These are phyloP conservation scores for Phenoliferia sp. DNA, from an alignment of 1,284 basidiomycete species.

Conservation along the genomic window DNA sequence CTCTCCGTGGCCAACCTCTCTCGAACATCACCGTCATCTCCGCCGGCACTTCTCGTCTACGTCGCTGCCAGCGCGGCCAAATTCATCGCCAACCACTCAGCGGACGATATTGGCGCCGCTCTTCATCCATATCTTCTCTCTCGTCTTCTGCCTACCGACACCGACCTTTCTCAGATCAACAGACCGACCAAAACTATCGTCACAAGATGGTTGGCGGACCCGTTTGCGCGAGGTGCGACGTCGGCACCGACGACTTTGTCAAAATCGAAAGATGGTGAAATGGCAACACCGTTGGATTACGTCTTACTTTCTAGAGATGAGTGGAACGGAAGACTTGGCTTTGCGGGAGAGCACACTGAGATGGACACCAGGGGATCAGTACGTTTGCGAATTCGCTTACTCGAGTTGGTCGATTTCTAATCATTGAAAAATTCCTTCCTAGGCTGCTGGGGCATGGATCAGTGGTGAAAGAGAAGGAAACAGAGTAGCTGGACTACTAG, in stretches of 20 bases:
- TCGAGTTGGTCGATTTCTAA: slow-evolving; percentile 40
- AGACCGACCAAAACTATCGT: slow-evolving; percentile 28
- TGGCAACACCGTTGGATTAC: slow-evolving; percentile 49
- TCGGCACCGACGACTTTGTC: slow-evolving; percentile 46
- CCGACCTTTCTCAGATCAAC: slow-evolving; percentile 18
- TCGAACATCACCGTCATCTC: slow-evolving; percentile 14
- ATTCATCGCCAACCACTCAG: slow-evolving; percentile 27
- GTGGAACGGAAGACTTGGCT: slow-evolving; percentile 48
- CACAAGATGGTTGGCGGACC: slow-evolving; percentile 48
- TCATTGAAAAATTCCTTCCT: background rate
- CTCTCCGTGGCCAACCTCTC: slow-evolving; percentile 31
- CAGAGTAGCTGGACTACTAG: slow-evolving; percentile 40
- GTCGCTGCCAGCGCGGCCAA: slow-evolving; percentile 23
- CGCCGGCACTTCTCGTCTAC: slow-evolving; percentile 34
- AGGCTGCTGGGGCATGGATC: slow-evolving; percentile 43
- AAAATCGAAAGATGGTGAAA: slow-evolving; percentile 23
- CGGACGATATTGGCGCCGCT: slow-evolving; percentile 38
- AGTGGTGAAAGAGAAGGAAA: slow-evolving; percentile 45
- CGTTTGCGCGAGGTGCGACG: slow-evolving; percentile 49
- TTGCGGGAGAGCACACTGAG: slow-evolving; percentile 53
- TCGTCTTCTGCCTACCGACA: slow-evolving; percentile 30
- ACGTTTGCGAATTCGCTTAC: slow-evolving; percentile 43
- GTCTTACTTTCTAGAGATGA: slow-evolving; percentile 45
- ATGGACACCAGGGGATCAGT: slow-evolving; percentile 49
- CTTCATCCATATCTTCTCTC: slow-evolving; percentile 44